Evolutionary conservation across 495 filamentous ascomycete genomes (phyloP).

Genomic region (Xylaria longipes): DNA sequence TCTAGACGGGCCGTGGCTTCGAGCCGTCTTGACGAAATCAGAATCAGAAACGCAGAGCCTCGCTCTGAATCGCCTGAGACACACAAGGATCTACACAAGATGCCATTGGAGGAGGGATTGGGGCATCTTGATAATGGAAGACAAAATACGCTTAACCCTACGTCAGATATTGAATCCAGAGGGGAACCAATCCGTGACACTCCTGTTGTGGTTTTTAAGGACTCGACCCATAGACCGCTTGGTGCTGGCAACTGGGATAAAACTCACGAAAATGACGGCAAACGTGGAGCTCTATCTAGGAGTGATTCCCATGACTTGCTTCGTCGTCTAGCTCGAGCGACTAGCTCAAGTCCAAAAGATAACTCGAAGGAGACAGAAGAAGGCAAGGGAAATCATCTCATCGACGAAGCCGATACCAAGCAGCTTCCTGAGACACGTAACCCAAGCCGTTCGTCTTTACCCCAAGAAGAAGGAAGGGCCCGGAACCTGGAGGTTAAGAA

Average conservation of each 20-base stretch:
- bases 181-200: constrained; percentile 47
- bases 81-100: constrained; percentile 20
- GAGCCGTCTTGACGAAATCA: constrained; percentile 62
- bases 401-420: constrained; percentile 27
- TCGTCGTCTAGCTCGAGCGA: constrained; percentile 65
- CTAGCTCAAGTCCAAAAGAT: constrained; percentile 58
- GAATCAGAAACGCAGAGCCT: constrained; percentile 57
- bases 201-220: constrained; percentile 59
- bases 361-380: constrained; percentile 19
- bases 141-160: constrained; percentile 37
- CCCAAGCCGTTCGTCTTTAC: constrained; percentile 25
- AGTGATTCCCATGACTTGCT: constrained; percentile 72
- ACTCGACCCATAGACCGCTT: constrained; percentile 7
- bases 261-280: constrained; percentile 13
- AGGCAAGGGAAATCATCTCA: neutral
- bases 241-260: neutral
- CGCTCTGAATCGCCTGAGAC: constrained; percentile 39
- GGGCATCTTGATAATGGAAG: constrained; percentile 24
- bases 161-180: constrained; percentile 42
- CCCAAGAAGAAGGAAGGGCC: constrained; percentile 29
- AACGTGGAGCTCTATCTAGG: constrained; percentile 26
- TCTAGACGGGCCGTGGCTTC: constrained; percentile 65
- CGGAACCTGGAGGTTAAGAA: constrained; percentile 36
- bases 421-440: constrained; percentile 23
- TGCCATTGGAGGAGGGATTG: constrained; percentile 22